Percentiles rank a stretch among this genome's conserved stretches.
phyloP scores from a whole-genome alignment of 495 filamentous ascomycete genomes.

The Podospora pseudopauciseta region DNA sequence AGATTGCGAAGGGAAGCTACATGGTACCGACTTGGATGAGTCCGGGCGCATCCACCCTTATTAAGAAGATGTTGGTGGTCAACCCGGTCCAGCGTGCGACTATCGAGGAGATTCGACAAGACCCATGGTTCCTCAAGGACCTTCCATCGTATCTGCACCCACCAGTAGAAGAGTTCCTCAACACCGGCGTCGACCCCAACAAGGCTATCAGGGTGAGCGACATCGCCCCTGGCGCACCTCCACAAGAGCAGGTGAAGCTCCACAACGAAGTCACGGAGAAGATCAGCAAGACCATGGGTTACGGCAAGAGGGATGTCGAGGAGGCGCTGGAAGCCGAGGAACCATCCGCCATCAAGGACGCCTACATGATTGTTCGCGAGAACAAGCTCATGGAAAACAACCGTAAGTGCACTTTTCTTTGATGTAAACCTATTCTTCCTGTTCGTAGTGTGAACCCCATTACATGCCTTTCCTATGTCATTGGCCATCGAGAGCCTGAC shows the following conservation, averaged over 20 bases:
- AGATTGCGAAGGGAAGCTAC: constrained; percentile 65
- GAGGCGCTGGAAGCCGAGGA: constrained; percentile 88
- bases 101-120: constrained; percentile 86
- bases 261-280: constrained; percentile 90
- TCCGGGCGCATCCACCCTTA: constrained; percentile 76
- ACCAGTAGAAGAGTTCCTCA: constrained; percentile 88
- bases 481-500: constrained; percentile 15
- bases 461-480: constrained; percentile 5
- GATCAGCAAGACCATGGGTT: constrained; percentile 96
- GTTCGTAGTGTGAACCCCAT: background rate
- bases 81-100: constrained; percentile 92
- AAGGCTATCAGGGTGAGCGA: constrained; percentile 79
- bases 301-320: constrained; percentile 89
- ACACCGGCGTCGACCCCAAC: constrained; percentile 86
- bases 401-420: constrained; percentile 55
- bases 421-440: background rate
- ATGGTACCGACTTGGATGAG: constrained; percentile 84
- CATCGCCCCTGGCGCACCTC: constrained; percentile 71
- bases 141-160: constrained; percentile 80
- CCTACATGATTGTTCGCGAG: constrained; percentile 94
- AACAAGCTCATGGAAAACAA: constrained; percentile 96
- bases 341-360: constrained; percentile 96
- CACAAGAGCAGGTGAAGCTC: constrained; percentile 78
- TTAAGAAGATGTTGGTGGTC: constrained; percentile 89
- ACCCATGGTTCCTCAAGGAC: constrained; percentile 90